Conservation (phyloP, 2,329 filamentous ascomycete species). For the Colletotrichum sp. region DNA sequence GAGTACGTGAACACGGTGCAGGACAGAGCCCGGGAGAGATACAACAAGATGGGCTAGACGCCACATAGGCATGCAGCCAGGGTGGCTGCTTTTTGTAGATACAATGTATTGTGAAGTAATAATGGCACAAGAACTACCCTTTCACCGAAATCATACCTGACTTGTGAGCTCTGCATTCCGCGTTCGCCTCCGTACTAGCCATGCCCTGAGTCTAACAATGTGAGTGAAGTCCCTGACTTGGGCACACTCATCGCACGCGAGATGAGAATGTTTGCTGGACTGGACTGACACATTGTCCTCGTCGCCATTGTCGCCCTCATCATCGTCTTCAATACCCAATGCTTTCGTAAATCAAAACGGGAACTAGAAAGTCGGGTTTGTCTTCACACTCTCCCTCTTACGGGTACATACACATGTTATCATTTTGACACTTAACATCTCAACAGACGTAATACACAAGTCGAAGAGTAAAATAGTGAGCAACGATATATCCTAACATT, state of each 20-base stretch:
- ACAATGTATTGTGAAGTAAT: background rate
- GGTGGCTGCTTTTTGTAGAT: background rate
- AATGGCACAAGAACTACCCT: background rate
- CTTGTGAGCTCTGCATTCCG: background rate
- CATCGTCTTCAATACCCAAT: no score
- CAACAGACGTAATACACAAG: no score
- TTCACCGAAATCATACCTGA: background rate
- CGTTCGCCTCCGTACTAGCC: background rate
- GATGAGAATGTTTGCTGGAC: background rate
- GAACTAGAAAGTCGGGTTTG: rapidly evolving
- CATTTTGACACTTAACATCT: no score
- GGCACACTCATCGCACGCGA: no score
- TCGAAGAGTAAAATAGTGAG: background rate
- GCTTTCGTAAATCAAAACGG: background rate
- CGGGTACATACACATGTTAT: no score
- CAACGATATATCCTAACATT: background rate
- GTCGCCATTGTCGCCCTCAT: background rate
- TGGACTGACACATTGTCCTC: background rate
- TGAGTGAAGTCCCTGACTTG: background rate
- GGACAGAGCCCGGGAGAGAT: conserved; percentile 71
- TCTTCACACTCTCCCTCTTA: background rate
- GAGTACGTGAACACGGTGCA: conserved; percentile 70
- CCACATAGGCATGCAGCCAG: background rate
- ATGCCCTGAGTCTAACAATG: background rate
- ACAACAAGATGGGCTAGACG: conserved; percentile 53